Conservation (phyloP, 176 grass and related monocot genomes). For the Alopecurus myosuroides region DNA sequence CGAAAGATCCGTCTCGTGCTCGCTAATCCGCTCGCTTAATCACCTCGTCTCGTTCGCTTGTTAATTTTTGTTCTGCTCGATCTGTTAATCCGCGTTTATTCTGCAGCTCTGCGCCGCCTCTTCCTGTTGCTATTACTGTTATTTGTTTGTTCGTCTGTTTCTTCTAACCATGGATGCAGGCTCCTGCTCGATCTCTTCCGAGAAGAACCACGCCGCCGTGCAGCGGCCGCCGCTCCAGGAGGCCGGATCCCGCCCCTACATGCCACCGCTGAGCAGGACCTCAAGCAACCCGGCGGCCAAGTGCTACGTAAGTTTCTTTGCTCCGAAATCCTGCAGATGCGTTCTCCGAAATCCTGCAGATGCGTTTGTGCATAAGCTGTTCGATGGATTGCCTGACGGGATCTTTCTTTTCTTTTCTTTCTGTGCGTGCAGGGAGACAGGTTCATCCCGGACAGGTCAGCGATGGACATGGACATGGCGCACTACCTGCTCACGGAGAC, state of each 20-base stretch:
- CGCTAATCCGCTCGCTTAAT: neutral
- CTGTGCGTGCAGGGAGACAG: constrained; percentile 44
- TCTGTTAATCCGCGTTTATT: neutral
- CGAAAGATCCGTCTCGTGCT: neutral
- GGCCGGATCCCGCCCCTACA: constrained; percentile 42
- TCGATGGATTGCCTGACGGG: constrained; percentile 21
- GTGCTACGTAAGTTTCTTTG: constrained; percentile 34
- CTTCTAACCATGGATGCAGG: constrained; percentile 56
- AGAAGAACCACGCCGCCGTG: constrained; percentile 31
- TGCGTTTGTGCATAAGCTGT: neutral
- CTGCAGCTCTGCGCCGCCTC: too few species aligned
- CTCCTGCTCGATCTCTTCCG: constrained; percentile 42
- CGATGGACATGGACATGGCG: constrained; percentile 73
- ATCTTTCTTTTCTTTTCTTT: neutral
- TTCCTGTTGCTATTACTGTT: neutral
- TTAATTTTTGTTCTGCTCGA: neutral
- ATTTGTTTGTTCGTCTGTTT: neutral
- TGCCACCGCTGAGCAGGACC: constrained; percentile 41
- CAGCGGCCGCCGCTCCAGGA: constrained; percentile 49
- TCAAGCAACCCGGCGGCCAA: constrained; percentile 47
- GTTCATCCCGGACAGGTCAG: constrained; percentile 65
- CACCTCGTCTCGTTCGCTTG: neutral
- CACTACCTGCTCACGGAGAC: constrained; percentile 62
- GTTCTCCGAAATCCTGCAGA: neutral
- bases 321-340: too few species aligned